phyloP scores from a whole-genome alignment of 257 asterid species.

The Henckelia pumila region DNA sequence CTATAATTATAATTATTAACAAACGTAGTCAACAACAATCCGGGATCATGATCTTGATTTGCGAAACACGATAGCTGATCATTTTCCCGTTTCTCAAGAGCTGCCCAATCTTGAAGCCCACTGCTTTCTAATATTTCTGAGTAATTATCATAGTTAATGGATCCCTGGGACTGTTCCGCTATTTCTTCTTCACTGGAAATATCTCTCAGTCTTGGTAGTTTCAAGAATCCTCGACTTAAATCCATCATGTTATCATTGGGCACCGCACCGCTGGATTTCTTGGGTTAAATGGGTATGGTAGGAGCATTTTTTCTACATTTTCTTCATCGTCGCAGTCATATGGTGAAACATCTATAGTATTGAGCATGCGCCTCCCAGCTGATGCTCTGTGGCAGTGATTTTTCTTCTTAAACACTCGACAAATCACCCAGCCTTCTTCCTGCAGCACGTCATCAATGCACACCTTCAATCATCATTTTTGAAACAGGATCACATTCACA shows the following conservation, averaged over 20 bases:
- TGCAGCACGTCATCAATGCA: slow-evolving; percentile 31
- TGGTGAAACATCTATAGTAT: slow-evolving; percentile 16
- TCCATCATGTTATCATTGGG: slow-evolving; percentile 12
- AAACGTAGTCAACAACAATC: background rate
- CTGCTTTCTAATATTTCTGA: slow-evolving; percentile 1
- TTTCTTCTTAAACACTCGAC: slow-evolving; percentile 66
- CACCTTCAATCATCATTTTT: slow-evolving; percentile 25
- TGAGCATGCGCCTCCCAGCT: background rate
- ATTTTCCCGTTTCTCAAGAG: slow-evolving; percentile 40
- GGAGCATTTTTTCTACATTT: slow-evolving; percentile 42
- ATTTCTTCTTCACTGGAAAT: slow-evolving; percentile 22
- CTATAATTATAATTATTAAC: too few relatives aligned
- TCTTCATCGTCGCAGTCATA: slow-evolving; percentile 28
- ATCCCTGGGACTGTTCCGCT: background rate
- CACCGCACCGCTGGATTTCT: slow-evolving; percentile 8
- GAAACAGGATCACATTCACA: too few relatives aligned
- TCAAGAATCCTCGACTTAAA: slow-evolving; percentile 24
- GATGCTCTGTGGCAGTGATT: slow-evolving; percentile 26
- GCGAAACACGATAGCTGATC: slow-evolving; percentile 13
- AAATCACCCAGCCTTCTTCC: slow-evolving; percentile 67
- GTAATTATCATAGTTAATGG: background rate
- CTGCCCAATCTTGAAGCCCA: slow-evolving; percentile 42
- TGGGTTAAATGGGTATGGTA: slow-evolving; percentile 22
- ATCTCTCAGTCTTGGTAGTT: slow-evolving; percentile 40
- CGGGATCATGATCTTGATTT: slow-evolving; percentile 5